Evolutionary conservation across 139 green algal species (phyloP).

Genomic region (Pleodorina starrii): DNA sequence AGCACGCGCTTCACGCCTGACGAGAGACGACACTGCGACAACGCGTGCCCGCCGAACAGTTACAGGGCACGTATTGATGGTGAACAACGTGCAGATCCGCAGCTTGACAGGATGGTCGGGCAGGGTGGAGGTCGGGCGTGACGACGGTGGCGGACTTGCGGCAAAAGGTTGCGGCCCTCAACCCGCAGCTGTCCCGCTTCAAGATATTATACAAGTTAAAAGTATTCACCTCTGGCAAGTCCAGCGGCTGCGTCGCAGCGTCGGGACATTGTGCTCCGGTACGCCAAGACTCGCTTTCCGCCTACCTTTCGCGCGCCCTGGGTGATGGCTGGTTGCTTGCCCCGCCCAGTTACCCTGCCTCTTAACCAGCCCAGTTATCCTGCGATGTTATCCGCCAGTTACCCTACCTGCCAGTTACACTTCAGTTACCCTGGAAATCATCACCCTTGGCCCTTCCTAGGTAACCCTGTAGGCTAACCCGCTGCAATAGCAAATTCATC

Average conservation of each 20-base stretch:
- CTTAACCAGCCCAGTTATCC: no score
- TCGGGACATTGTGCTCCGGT: not conserved
- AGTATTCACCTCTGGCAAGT: not conserved
- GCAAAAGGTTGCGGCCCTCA: not conserved
- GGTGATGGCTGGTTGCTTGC: no score
- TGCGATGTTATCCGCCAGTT: no score
- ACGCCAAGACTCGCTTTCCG: not conserved
- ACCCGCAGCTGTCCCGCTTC: not conserved
- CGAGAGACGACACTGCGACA: no score
- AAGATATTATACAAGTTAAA: slow-evolving; percentile 17
- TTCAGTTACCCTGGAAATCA: no score
- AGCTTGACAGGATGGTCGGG: not conserved
- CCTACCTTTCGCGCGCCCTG: no score
- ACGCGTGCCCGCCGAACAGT: not conserved
- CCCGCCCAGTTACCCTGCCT: no score
- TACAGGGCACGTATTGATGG: not conserved
- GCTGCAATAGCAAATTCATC: no score
- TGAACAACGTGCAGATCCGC: not conserved
- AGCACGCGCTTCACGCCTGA: slow-evolving; percentile 13
- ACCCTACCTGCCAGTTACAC: no score
- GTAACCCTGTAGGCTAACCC: no score
- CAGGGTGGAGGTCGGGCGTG: not conserved
- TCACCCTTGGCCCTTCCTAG: no score
- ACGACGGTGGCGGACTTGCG: not conserved
- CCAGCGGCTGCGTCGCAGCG: not conserved